These are phyloP conservation scores for Adansonia grandidieri DNA, from an alignment of 441 rosid genomes.

Conservation along the genomic window DNA sequence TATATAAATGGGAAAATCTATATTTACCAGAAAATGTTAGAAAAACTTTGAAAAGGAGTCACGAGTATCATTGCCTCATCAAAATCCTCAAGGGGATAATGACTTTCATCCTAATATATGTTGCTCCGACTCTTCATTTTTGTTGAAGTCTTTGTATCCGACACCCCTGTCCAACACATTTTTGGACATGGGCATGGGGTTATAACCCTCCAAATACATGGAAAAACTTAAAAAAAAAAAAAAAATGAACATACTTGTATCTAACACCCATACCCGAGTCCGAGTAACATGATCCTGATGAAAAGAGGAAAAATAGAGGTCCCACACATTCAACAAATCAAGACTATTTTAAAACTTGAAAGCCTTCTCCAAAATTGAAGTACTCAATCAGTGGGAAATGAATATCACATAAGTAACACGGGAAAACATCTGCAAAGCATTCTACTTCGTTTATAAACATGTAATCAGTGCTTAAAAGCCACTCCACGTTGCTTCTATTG, in stretches of 20 bases:
- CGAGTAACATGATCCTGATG: neutral
- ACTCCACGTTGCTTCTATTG: slow-evolving; percentile 1
- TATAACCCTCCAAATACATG: no score
- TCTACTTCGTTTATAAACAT: neutral
- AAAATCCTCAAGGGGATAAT: neutral
- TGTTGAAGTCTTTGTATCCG: no score
- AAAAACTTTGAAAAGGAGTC: neutral
- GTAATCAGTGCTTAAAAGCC: neutral
- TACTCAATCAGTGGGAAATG: neutral
- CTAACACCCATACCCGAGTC: no score
- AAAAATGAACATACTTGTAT: no score
- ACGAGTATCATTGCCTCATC: neutral
- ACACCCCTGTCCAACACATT: no score
- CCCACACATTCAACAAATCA: neutral
- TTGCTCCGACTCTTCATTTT: no score
- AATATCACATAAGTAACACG: neutral
- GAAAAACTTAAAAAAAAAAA: no score
- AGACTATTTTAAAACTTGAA: neutral
- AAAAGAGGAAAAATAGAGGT: neutral
- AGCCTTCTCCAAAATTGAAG: neutral
- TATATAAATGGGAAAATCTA: neutral
- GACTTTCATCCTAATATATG: neutral
- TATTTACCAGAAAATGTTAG: neutral
- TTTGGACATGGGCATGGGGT: no score
- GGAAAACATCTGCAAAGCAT: neutral